Evolutionary conservation across 768 basidiomycete species (phyloP).

Genomic region (Russula emetica): DNA sequence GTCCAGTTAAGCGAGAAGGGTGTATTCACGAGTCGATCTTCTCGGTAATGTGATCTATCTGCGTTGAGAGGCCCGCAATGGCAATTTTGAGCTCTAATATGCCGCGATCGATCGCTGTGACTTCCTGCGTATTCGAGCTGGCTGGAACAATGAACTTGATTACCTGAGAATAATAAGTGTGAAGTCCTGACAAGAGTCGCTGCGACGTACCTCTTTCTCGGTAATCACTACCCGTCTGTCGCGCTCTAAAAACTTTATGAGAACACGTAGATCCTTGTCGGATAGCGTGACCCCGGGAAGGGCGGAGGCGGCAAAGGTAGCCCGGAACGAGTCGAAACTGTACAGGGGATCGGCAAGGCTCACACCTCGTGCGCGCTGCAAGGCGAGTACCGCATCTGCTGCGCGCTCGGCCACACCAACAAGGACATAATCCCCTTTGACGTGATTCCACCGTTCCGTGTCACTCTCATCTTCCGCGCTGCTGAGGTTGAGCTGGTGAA

Average conservation of each 20-base stretch:
- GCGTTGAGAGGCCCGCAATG: conserved; percentile 58
- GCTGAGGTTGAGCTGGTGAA: conserved; percentile 72
- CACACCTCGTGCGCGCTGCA: conserved; percentile 41
- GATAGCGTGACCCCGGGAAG: conserved; percentile 47
- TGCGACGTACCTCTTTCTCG: conserved; percentile 57
- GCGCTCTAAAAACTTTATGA: conserved; percentile 75
- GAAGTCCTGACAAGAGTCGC: background rate
- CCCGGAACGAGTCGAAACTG: conserved; percentile 55
- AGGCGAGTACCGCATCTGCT: conserved; percentile 51
- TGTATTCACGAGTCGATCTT: conserved; percentile 67
- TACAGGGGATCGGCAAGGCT: conserved; percentile 61
- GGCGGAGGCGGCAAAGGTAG: conserved; percentile 46
- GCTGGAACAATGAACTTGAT: conserved; percentile 65
- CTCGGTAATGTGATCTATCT: conserved; percentile 62
- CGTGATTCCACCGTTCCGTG: conserved; percentile 46
- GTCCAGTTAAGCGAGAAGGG: background rate
- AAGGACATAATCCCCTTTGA: conserved; percentile 72
- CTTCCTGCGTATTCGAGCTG: conserved; percentile 40
- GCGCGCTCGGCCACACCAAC: conserved; percentile 60
- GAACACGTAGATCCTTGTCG: conserved; percentile 59
- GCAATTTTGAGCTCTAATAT: conserved; percentile 77
- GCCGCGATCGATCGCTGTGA: conserved; percentile 78
- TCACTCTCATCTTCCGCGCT: conserved; percentile 54
- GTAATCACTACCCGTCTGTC: conserved; percentile 62
- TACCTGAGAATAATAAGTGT: conserved; percentile 43